Evolutionary conservation across 345 rosid genomes (phyloP).

Genomic region (Kandelia obovata): DNA sequence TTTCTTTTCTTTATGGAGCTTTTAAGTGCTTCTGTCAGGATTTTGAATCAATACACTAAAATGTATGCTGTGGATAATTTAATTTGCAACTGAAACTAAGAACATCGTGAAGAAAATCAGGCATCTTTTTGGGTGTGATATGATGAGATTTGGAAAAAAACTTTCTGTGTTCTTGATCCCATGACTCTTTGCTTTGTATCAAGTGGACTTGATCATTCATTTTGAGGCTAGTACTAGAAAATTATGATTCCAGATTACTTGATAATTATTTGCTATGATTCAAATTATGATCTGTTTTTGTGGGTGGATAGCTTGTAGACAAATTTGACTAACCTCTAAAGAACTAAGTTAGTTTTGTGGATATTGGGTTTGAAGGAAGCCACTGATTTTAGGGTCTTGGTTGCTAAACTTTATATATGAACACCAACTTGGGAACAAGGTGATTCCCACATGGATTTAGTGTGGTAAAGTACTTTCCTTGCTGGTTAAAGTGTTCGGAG

Average conservation of each 20-base stretch:
- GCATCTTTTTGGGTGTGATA: too few relatives aligned
- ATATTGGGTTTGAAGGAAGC: neutral
- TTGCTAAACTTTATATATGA: too few relatives aligned
- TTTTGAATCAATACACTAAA: too few relatives aligned
- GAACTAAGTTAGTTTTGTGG: neutral
- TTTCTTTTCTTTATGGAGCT: too few relatives aligned
- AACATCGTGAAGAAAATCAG: neutral
- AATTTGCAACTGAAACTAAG: neutral
- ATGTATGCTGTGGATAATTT: neutral
- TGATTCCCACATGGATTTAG: neutral
- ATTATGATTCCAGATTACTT: too few relatives aligned
- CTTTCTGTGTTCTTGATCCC: neutral
- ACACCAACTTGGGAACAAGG: neutral
- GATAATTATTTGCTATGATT: neutral
- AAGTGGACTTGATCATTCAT: neutral
- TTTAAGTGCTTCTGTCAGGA: too few relatives aligned
- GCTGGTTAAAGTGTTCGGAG: too few relatives aligned
- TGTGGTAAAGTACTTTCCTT: slow-evolving; percentile 1
- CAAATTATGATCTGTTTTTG: neutral
- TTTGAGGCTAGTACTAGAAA: too few relatives aligned
- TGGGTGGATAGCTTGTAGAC: neutral
- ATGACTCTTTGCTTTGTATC: slow-evolving; percentile 11
- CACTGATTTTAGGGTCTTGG: neutral
- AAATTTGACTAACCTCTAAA: neutral
- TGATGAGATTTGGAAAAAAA: neutral